Conservation (phyloP, 2,329 filamentous ascomycete species). For the Fonsecaea erecta region DNA sequence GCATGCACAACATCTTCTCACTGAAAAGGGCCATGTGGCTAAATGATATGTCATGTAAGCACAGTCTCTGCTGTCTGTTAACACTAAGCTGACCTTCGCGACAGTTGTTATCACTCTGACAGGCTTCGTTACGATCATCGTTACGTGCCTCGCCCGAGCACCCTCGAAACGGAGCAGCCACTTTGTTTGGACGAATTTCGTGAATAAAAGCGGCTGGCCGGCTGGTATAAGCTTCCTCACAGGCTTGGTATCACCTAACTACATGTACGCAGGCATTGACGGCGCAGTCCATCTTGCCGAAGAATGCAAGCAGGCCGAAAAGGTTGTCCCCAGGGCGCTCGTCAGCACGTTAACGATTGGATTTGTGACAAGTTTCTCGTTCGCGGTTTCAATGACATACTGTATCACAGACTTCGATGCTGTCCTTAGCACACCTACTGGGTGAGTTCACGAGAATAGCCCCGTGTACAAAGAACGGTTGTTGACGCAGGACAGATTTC, state of each 20-base stretch:
- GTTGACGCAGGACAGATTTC: constrained; percentile 10
- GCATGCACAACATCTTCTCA: constrained; percentile 36
- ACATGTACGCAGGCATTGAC: constrained; percentile 47
- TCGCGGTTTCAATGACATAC: constrained; percentile 31
- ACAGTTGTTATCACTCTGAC: constrained; percentile 36
- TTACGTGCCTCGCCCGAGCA: constrained; percentile 41
- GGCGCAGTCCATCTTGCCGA: constrained; percentile 48
- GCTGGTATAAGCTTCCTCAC: constrained; percentile 46
- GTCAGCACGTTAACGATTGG: constrained; percentile 43
- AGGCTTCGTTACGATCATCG: constrained; percentile 42
- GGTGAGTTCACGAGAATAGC: not conserved
- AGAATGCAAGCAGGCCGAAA: constrained; percentile 43
- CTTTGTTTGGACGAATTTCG: constrained; percentile 35
- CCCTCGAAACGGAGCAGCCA: constrained; percentile 19
- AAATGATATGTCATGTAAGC: constrained; percentile 32
- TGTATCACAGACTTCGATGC: constrained; percentile 32
- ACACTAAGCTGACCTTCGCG: not conserved
- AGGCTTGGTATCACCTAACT: constrained; percentile 47
- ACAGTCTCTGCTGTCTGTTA: not conserved
- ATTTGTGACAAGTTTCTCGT: constrained; percentile 41
- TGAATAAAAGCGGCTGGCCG: constrained; percentile 36
- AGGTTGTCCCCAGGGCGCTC: constrained; percentile 43
- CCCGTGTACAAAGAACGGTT: not conserved
- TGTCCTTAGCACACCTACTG: constrained; percentile 17
- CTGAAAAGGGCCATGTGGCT: constrained; percentile 20